Evolutionary conservation across 73 alveolate species (phyloP).

Genomic region (Halteria grandinella): DNA sequence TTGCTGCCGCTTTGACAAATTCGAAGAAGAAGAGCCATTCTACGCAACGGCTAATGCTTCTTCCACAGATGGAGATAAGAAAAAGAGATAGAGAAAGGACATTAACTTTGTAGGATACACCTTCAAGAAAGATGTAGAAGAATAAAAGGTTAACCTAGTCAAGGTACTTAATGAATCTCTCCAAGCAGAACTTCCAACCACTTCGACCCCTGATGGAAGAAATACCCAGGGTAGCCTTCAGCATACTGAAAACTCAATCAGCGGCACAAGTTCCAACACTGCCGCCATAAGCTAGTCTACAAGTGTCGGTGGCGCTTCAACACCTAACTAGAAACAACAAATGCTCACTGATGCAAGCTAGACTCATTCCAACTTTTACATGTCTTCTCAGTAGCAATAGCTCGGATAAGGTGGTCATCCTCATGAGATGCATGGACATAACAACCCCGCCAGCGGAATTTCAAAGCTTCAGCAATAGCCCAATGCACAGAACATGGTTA

Average conservation of each 20-base stretch:
- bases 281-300: slow-evolving; percentile 3
- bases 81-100: slow-evolving; percentile 58
- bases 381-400: no score
- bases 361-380: no score
- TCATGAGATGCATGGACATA: no score
- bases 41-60: slow-evolving; percentile 68
- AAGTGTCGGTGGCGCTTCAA: not conserved
- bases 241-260: no score
- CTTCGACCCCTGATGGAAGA: not conserved
- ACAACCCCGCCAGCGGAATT: no score
- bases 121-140: slow-evolving; percentile 79
- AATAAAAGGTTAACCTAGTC: slow-evolving; percentile 52
- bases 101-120: slow-evolving; percentile 80
- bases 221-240: no score
- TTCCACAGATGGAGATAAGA: slow-evolving; percentile 50
- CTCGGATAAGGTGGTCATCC: no score
- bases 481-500: no score
- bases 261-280: not conserved
- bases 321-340: slow-evolving; percentile 27
- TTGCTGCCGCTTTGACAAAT: slow-evolving; percentile 75
- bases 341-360: no score
- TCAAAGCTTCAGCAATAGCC: no score
- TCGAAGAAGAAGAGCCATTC: slow-evolving; percentile 85
- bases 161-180: slow-evolving; percentile 48
- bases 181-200: slow-evolving; percentile 17